A percentile compares a stretch with the other conserved stretches of the same genome.
Conservation (phyloP, 2,329 filamentous ascomycete species). For the Drechslera avenae region DNA sequence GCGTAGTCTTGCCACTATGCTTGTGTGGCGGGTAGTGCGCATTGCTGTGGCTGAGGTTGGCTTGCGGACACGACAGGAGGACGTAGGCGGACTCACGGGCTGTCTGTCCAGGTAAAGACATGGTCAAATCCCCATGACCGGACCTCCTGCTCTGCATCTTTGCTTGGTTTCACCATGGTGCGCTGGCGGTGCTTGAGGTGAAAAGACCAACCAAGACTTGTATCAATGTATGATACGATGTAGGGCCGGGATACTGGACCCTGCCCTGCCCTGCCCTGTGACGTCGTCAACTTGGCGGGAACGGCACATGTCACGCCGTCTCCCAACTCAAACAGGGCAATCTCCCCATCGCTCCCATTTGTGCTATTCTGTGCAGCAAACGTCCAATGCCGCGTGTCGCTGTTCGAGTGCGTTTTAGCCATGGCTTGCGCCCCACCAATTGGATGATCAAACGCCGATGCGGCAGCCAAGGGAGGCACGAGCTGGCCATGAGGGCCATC, state of each 20-base stretch:
- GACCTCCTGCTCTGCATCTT: conserved; percentile 65
- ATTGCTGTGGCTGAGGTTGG: conserved; percentile 55
- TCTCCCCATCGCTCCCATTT: neutral
- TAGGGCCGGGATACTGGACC: conserved; percentile 13
- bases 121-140: conserved; percentile 70
- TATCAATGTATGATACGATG: no score
- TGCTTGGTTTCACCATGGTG: conserved; percentile 49
- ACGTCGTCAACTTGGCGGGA: conserved; percentile 22
- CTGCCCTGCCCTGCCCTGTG: conserved; percentile 13
- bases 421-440: conserved; percentile 16
- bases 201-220: no score
- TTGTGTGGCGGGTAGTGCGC: conserved; percentile 71
- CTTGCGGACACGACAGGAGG: neutral
- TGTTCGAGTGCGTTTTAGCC: conserved; percentile 2
- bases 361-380: conserved; percentile 5
- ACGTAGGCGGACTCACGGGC: conserved; percentile 59
- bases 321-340: conserved; percentile 8
- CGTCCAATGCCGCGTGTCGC: conserved; percentile 8
- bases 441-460: conserved; percentile 27
- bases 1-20: conserved; percentile 68
- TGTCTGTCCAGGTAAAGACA: conserved; percentile 75
- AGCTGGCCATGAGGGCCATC: conserved; percentile 19
- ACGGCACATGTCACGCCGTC: conserved; percentile 2
- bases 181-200: neutral
- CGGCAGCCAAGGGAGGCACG: conserved; percentile 32